phyloP scores from a whole-genome alignment of 805 yeast species.

The Lachancea kluyveri region DNA sequence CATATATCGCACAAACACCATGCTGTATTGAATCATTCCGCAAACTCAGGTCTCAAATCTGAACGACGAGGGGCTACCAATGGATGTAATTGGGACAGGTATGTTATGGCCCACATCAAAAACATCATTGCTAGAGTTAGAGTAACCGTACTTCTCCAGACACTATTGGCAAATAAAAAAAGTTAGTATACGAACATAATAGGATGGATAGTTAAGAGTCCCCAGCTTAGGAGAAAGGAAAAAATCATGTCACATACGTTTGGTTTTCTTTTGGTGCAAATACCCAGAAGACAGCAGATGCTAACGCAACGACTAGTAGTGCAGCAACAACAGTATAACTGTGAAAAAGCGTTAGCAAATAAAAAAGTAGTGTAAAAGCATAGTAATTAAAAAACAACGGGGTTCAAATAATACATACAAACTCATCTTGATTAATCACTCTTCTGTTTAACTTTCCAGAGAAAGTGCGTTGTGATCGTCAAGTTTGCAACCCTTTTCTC shows the following conservation, averaged over 20 bases:
- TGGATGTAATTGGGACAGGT: slow-evolving; percentile 81
- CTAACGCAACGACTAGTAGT: slow-evolving; percentile 49
- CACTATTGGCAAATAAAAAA: slow-evolving; percentile 29
- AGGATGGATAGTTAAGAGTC: background rate
- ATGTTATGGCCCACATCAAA: slow-evolving; percentile 91
- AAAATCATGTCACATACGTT: slow-evolving; percentile 40
- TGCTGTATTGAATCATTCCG: slow-evolving; percentile 12
- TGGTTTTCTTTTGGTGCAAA: slow-evolving; percentile 79
- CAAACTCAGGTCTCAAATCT: slow-evolving; percentile 77
- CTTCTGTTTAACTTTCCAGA: too few species aligned
- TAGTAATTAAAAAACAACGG: too few species aligned
- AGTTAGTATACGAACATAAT: background rate
- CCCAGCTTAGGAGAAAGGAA: background rate
- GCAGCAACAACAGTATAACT: slow-evolving; percentile 70
- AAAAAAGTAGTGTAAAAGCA: too few species aligned
- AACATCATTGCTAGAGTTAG: slow-evolving; percentile 71
- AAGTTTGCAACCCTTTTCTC: too few species aligned
- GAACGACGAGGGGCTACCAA: slow-evolving; percentile 85
- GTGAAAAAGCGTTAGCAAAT: slow-evolving; percentile 2
- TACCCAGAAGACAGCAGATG: slow-evolving; percentile 70
- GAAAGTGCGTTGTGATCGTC: too few species aligned
- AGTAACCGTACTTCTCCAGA: slow-evolving; percentile 67
- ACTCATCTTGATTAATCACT: background rate
- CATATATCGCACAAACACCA: background rate
- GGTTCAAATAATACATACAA: background rate